Evolutionary conservation across 2,329 filamentous ascomycete species (phyloP).

Genomic region (Furcasterigmium sp.): DNA sequence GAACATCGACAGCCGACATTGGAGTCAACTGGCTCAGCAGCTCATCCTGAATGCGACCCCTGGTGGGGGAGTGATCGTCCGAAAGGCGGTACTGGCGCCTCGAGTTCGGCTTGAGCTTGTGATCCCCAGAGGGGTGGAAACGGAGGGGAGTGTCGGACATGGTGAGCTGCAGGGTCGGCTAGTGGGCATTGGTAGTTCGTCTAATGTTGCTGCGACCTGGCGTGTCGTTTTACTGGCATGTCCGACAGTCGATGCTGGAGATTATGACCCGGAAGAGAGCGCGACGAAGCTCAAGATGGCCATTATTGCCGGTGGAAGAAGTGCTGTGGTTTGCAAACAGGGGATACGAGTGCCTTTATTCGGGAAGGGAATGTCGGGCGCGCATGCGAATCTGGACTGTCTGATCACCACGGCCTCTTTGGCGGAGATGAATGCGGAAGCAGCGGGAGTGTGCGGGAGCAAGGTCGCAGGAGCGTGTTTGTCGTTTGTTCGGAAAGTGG

Average conservation of each 20-base stretch:
- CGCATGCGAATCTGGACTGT: not conserved
- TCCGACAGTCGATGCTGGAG: not conserved
- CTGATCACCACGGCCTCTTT: not conserved
- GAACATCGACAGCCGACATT: constrained; percentile 53
- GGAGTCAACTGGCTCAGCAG: constrained; percentile 59
- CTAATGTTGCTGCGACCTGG: not conserved
- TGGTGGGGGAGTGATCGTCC: constrained; percentile 38
- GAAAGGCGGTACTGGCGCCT: constrained; percentile 32
- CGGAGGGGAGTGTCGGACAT: constrained; percentile 31
- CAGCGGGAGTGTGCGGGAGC: not conserved
- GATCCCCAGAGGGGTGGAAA: constrained; percentile 24
- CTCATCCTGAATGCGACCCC: constrained; percentile 45
- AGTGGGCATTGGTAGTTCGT: constrained; percentile 10
- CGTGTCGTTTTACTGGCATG: not conserved
- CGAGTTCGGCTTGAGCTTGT: constrained; percentile 25
- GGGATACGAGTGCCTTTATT: not conserved
- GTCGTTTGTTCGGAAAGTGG: no score
- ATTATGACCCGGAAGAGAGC: not conserved
- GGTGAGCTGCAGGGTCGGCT: constrained; percentile 2
- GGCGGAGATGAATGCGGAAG: not conserved
- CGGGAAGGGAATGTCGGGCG: not conserved
- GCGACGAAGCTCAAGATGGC: not conserved
- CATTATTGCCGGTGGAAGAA: constrained; percentile 1
- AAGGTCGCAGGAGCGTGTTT: no score
- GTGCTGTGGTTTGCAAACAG: not conserved